These are phyloP conservation scores for Cryphonectria carpinicola DNA, from an alignment of 2,329 filamentous ascomycete genomes.

Conservation along the genomic window DNA sequence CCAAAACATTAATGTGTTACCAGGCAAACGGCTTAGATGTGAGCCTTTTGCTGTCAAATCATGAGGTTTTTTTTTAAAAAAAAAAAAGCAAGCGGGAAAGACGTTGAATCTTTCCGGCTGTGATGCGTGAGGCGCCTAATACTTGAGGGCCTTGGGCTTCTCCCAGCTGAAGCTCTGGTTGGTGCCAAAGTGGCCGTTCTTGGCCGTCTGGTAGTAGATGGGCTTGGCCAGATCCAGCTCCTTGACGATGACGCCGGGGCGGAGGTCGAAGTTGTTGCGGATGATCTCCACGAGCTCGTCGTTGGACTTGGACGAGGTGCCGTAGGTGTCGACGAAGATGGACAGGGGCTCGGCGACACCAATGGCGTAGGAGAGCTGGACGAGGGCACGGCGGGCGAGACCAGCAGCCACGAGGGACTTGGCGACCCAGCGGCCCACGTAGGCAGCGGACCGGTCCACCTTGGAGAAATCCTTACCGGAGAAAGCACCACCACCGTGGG, in stretches of 20 bases:
- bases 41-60: conserved; percentile 5
- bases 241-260: conserved; percentile 97
- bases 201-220: conserved; percentile 98
- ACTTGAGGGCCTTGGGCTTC: conserved; percentile 92
- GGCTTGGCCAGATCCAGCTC: conserved; percentile 93
- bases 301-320: conserved; percentile 85
- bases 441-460: conserved; percentile 97
- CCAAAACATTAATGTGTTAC: conserved; percentile 23
- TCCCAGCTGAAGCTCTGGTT: conserved; percentile 99
- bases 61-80: no score
- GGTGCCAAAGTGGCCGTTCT: conserved; percentile 98
- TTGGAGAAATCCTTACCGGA: conserved; percentile 99
- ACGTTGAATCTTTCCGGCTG: conserved; percentile 39
- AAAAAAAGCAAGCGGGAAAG: conserved; percentile 27
- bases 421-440: conserved; percentile 97
- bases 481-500: conserved; percentile 99
- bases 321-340: conserved; percentile 97
- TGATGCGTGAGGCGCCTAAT: conserved; percentile 59
- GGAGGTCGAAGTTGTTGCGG: conserved; percentile 93
- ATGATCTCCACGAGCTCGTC: conserved; percentile 96
- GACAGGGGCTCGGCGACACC: conserved; percentile 98
- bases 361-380: conserved; percentile 99
- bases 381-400: conserved; percentile 88
- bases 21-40: not conserved
- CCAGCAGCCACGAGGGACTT: conserved; percentile 93